Conservation (phyloP, 352 stramenopile genomes). For the Phytophthora ohioensis region DNA sequence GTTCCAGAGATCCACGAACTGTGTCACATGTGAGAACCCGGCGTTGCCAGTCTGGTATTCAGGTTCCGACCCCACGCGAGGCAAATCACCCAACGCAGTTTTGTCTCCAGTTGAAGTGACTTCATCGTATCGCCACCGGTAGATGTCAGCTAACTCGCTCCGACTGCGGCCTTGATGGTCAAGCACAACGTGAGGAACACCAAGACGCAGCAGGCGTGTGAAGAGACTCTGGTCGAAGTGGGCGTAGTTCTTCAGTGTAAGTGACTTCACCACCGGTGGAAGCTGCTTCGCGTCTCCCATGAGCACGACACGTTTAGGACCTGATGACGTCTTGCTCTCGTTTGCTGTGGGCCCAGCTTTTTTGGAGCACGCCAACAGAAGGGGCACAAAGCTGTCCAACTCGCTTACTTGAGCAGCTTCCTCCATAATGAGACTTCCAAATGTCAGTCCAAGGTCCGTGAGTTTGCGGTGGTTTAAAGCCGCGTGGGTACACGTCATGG, state of each 20-base stretch:
- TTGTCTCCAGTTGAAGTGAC: slow-evolving; percentile 20
- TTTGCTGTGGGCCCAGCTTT: slow-evolving; percentile 5
- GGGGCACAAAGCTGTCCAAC: slow-evolving; percentile 92
- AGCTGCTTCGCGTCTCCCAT: slow-evolving; percentile 95
- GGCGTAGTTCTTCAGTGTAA: slow-evolving; percentile 88
- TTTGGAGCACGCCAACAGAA: slow-evolving; percentile 85
- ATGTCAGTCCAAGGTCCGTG: slow-evolving; percentile 81
- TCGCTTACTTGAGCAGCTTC: slow-evolving; percentile 96
- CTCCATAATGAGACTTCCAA: slow-evolving; percentile 95
- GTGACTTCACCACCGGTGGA: slow-evolving; percentile 92
- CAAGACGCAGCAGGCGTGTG: slow-evolving; percentile 93
- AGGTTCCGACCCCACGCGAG: slow-evolving; percentile 19
- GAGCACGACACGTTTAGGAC: slow-evolving; percentile 95
- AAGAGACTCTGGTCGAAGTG: slow-evolving; percentile 97
- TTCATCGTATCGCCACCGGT: slow-evolving; percentile 80
- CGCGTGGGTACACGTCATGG: slow-evolving; percentile 97
- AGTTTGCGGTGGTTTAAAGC: slow-evolving; percentile 91
- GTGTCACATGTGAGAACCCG: slow-evolving; percentile 90
- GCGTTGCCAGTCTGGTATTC: slow-evolving; percentile 81
- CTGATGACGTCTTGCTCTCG: slow-evolving; percentile 13
- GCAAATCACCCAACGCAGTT: slow-evolving; percentile 38
- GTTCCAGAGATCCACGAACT: slow-evolving; percentile 88
- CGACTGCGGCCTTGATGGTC: slow-evolving; percentile 92
- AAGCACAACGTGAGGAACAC: slow-evolving; percentile 92
- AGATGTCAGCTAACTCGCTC: slow-evolving; percentile 89